Base-by-base conservation (phyloP, 106 monocot genomes). In the Dioscorea dumetorum region DNA sequence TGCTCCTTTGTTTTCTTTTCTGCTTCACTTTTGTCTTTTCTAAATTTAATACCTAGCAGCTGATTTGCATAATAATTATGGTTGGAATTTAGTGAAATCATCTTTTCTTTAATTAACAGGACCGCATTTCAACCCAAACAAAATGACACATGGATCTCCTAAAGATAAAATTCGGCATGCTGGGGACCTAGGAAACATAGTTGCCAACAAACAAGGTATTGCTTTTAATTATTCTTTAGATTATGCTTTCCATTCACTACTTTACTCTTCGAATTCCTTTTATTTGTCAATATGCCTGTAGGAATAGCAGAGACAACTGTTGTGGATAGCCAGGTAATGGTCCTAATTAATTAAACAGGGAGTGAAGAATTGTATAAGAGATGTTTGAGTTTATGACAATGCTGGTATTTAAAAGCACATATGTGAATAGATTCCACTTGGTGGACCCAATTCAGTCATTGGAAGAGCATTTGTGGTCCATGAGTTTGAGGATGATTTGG, bases 391-490 rank as follows among this genome's bases (percentile, higher is more conserved):
- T 28, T 28, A 28, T 28, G 28, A 28, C 28, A 28, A 28, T 28
- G 0, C 22, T 60, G 60, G 60, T 60, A 3, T 22, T 3, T 12
- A 60, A 21, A 19, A 19, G 28, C 60, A 62, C 49, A 48, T 28
- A 1, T 28, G 28, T 28, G 28, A 31, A 2, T 66, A 91, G 94
- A 87, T 94, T 58, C 90, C 86, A 50, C 68, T 94, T 51, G 68
- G 61, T 60, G 94, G 94, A 49, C 84, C 84, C 20, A 90, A 94
- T 82, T 67, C 90, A 50, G 84, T 94, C 49, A 73, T 94, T 73
- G 94, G 94, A 57, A 83, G 94, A 82, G 94, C 94, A 48, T 82
- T 94, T 73, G 94, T 94, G 61, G 84, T 94, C 66, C 94, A 94
- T 84, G 94, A 90, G 64, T 78, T 90, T 33, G 69, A 73, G 78